phyloP scores from a whole-genome alignment of 1,139 yeast genomes.

The Saccharomyces hybrid region DNA sequence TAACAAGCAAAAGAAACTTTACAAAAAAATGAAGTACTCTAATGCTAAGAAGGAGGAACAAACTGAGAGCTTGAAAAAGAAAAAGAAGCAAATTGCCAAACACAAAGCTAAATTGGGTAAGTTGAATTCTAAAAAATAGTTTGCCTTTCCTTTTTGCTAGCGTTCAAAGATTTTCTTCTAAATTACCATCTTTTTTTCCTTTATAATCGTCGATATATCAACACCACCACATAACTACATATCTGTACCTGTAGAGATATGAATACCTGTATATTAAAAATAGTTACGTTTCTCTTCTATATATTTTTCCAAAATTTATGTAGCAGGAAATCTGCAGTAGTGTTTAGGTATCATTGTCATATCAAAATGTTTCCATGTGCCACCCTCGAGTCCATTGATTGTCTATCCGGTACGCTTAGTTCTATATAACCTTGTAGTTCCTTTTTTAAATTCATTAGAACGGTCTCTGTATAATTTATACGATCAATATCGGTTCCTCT shows the following conservation, averaged over 20 bases:
- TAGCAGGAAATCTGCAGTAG: not conserved
- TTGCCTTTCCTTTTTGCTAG: not conserved
- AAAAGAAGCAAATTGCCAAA: constrained; percentile 71
- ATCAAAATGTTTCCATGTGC: not conserved
- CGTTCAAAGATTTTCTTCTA: not conserved
- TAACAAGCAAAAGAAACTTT: constrained; percentile 88
- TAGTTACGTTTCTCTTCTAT: not conserved
- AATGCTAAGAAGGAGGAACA: constrained; percentile 78
- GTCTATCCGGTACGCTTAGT: constrained; percentile 68
- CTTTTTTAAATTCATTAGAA: constrained; percentile 52
- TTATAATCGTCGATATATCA: not conserved
- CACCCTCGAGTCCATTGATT: constrained; percentile 69
- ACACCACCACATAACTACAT: not conserved
- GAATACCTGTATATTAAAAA: not conserved
- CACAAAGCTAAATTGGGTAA: constrained; percentile 50
- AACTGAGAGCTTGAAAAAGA: constrained; percentile 64
- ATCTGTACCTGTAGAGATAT: not conserved
- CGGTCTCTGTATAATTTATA: constrained; percentile 57
- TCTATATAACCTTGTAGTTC: constrained; percentile 61
- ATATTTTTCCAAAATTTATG: not conserved
- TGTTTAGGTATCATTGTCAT: not conserved
- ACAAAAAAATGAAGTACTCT: constrained; percentile 93
- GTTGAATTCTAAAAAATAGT: constrained; percentile 29
- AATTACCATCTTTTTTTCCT: not conserved
- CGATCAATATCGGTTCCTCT: constrained; percentile 70